Conservation (phyloP, 2,329 filamentous ascomycete genomes). For the Verticillium dahliae region DNA sequence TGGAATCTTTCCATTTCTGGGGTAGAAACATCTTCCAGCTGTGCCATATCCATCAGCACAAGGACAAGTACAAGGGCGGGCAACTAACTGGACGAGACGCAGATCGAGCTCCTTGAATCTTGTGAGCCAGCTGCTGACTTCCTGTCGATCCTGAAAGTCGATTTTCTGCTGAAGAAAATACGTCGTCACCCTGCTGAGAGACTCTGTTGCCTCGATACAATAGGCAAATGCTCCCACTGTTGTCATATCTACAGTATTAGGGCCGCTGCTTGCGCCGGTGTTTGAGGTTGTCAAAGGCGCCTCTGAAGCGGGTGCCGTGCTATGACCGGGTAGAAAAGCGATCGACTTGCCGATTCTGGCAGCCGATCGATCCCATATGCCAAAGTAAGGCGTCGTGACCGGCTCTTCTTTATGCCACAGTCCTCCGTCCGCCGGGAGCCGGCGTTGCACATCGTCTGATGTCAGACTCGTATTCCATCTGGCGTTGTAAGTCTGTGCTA, state of each 20-base stretch:
- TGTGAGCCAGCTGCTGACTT: constrained; percentile 35
- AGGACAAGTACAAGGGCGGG: not conserved
- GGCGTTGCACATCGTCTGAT: constrained; percentile 20
- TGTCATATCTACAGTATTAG: constrained; percentile 20
- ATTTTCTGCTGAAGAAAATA: constrained; percentile 38
- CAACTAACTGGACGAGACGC: constrained; percentile 31
- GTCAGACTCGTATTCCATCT: constrained; percentile 25
- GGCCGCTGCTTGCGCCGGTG: not conserved
- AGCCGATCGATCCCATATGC: constrained; percentile 34
- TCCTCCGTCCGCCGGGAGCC: constrained; percentile 29
- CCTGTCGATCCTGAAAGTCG: constrained; percentile 28
- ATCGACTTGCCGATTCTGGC: constrained; percentile 31
- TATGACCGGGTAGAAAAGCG: constrained; percentile 26
- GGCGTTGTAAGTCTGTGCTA: constrained; percentile 5
- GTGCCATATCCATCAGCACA: not conserved
- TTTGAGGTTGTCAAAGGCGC: constrained; percentile 2
- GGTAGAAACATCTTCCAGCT: constrained; percentile 38
- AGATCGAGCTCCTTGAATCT: constrained; percentile 41
- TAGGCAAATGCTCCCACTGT: constrained; percentile 39
- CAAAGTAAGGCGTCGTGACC: constrained; percentile 34
- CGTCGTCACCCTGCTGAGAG: constrained; percentile 33
- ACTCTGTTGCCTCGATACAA: constrained; percentile 39
- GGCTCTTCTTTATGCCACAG: constrained; percentile 32
- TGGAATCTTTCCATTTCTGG: constrained; percentile 32
- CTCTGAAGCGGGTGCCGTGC: constrained; percentile 13